Evolutionary conservation across 176 grass and related monocot species (phyloP), one percentile per base, ranked within the genome.

Genomic region (Pharus latifolius): DNA sequence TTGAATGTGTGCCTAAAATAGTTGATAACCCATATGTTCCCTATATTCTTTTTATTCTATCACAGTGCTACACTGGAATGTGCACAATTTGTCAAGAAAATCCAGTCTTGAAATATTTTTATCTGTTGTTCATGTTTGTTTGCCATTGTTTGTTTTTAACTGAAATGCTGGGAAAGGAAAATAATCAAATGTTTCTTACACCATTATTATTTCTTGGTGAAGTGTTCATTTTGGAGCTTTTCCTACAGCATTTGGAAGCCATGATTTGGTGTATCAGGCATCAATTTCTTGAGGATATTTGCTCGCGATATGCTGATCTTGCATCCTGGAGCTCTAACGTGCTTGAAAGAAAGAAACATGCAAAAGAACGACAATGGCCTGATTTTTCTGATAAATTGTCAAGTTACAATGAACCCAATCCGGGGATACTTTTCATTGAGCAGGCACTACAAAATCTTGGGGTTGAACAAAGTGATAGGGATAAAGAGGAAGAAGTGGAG

Each of bases 231-330:
- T 65, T 48, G 29, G 40, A 63, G 17, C 29, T 76, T 70, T 67
- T 85, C 52, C 17, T 78, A 72, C 81, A 98, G 94, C 94, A 98
- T 90, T 88, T 93, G 75, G 89, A 98, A 37, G 81, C 88, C 50
- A 93, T 98, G 73, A 80, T 98, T 67, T 98, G 94, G 94, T 98
- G 94, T 47, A 77, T 65, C 16, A 81, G 84, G 31, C 89, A 98
- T 77, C 53, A 82, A 29, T 98, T 93, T 80, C 84, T 98, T 50
- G 56, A 77, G 56, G 56, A 79, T 4, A 54, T 98, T 69, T 45
- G 27, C 40, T 84, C 87, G 71, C 78, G 78, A 12, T 77, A 90
- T 33, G 4, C 47, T 65, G 56, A 84, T 52, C 56, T 74, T 71
- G 53, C 59, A 45, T 70, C 81, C 37, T 98, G 94, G 94, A 89